Percentiles rank a stretch among this genome's conserved stretches.
phyloP scores from a whole-genome alignment of 108 stramenopile species.

The Ochromonas danica region DNA sequence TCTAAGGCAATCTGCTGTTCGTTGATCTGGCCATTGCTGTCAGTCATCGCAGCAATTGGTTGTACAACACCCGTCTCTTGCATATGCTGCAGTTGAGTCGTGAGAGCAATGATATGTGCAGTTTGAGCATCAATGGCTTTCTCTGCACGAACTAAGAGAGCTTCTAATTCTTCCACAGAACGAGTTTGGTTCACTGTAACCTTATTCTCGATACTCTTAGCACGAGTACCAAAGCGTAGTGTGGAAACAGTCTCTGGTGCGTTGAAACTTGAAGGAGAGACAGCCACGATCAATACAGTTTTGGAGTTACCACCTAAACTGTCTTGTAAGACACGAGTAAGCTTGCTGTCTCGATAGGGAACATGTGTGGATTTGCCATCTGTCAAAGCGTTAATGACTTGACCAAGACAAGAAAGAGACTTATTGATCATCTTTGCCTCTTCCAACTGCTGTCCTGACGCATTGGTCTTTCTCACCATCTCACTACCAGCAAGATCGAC shows the following conservation, averaged over 20 bases:
- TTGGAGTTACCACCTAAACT: constrained; percentile 81
- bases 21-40: neutral
- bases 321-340: constrained; percentile 87
- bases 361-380: constrained; percentile 53
- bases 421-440: constrained; percentile 72
- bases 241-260: constrained; percentile 85
- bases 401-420: constrained; percentile 63
- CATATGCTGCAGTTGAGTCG: neutral
- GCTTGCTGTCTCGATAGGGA: constrained; percentile 77
- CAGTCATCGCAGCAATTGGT: neutral
- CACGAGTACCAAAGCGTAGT: constrained; percentile 82
- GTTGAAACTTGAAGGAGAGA: constrained; percentile 67
- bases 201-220: constrained; percentile 81
- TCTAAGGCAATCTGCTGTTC: neutral
- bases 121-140: constrained; percentile 49
- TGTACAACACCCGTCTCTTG: constrained; percentile 5
- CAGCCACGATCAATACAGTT: constrained; percentile 75
- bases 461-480: constrained; percentile 48
- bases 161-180: constrained; percentile 43
- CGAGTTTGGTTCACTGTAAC: constrained; percentile 38
- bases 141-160: constrained; percentile 42
- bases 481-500: constrained; percentile 57
- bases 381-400: constrained; percentile 70
- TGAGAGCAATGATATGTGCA: constrained; percentile 33
- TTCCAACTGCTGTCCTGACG: constrained; percentile 64